Evolutionary conservation across 192 early-diverging fungal species (phyloP).

Genomic region (Allomyces macrogynus): DNA sequence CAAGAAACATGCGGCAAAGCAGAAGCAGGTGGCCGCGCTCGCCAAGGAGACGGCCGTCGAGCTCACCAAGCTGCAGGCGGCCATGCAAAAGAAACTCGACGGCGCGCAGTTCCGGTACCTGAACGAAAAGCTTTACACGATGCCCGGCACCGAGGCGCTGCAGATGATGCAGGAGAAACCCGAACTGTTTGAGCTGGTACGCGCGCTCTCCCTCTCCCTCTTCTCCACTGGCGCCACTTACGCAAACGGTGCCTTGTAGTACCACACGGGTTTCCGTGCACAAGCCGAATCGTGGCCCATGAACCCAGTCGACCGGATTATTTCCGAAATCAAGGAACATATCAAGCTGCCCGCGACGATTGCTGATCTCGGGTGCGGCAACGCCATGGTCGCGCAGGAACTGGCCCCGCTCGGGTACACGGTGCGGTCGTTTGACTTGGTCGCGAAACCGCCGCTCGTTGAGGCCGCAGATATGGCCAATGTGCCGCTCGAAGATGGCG

Average conservation of each 20-base stretch:
- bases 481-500: constrained; percentile 44
- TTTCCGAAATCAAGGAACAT: constrained; percentile 33
- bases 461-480: constrained; percentile 84
- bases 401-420: constrained; percentile 32
- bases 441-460: constrained; percentile 53
- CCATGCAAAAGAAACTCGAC: constrained; percentile 54
- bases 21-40: neutral
- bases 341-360: constrained; percentile 32
- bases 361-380: constrained; percentile 92
- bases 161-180: constrained; percentile 62
- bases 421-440: constrained; percentile 75
- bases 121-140: constrained; percentile 90
- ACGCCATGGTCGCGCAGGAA: constrained; percentile 61
- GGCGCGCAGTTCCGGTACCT: constrained; percentile 70
- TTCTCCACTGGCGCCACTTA: too few relatives aligned
- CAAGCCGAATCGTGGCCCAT: constrained; percentile 82
- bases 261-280: constrained; percentile 81
- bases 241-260: constrained; percentile 16
- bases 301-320: constrained; percentile 79
- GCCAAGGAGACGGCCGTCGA: constrained; percentile 10
- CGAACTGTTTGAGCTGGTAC: constrained; percentile 68
- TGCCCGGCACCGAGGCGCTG: constrained; percentile 48
- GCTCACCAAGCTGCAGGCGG: constrained; percentile 34
- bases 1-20: neutral
- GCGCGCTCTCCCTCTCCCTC: neutral